Conservation (phyloP, 352 stramenopile genomes). For the Phytophthora europaea region DNA sequence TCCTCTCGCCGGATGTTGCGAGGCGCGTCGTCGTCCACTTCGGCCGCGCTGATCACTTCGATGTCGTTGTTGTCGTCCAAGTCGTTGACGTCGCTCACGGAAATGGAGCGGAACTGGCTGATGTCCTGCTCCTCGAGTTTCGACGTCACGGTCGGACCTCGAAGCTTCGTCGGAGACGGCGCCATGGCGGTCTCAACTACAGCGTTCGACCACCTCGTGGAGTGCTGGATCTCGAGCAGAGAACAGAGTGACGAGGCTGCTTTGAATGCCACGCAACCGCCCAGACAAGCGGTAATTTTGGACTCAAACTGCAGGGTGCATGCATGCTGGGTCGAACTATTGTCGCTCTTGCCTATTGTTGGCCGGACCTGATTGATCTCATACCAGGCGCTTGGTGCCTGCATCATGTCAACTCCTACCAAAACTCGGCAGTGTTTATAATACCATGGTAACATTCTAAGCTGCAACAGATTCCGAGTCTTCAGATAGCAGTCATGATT, state of each 20-base stretch:
- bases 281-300: conserved; percentile 10
- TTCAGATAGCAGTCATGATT: too few species aligned
- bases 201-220: neutral
- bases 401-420: too few species aligned
- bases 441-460: too few species aligned
- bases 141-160: conserved; percentile 24
- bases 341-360: conserved; percentile 4
- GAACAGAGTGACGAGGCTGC: conserved; percentile 17
- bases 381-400: too few species aligned
- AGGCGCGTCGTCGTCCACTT: conserved; percentile 29
- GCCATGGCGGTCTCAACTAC: conserved; percentile 16
- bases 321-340: neutral
- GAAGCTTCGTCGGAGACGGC: conserved; percentile 40
- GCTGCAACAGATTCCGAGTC: too few species aligned
- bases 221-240: neutral
- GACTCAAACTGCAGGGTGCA: neutral
- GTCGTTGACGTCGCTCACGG: conserved; percentile 34
- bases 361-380: neutral
- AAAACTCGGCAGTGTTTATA: too few species aligned
- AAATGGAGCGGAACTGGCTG: conserved; percentile 33
- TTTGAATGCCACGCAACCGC: neutral
- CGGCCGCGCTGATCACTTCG: conserved; percentile 29
- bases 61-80: conserved; percentile 38
- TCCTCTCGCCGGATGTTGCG: conserved; percentile 26
- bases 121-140: conserved; percentile 22